Conservation (phyloP, 2,329 filamentous ascomycete genomes). For the Ceratocystis colombiana region DNA sequence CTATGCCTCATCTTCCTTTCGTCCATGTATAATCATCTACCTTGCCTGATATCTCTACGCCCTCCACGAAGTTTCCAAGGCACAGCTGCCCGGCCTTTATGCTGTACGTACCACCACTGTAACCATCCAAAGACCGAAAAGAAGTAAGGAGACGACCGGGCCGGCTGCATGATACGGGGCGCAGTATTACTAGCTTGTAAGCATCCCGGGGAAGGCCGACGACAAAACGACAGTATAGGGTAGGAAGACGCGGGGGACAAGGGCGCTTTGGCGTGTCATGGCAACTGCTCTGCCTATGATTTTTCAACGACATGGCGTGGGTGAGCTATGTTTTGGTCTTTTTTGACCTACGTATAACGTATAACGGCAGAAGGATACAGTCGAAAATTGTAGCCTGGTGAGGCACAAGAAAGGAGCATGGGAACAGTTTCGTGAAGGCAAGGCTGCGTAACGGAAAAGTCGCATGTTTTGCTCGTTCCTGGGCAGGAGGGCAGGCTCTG, state of each 20-base stretch:
- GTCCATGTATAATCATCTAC: neutral
- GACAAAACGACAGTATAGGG: neutral
- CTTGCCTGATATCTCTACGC: neutral
- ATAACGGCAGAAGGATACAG: too few relatives aligned
- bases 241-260: neutral
- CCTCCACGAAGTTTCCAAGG: neutral
- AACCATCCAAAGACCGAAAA: neutral
- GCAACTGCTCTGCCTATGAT: too few relatives aligned
- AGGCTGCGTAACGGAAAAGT: neutral
- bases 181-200: neutral
- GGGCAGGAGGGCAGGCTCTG: neutral
- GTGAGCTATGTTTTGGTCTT: neutral
- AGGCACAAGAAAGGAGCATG: neutral
- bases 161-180: neutral
- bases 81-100: neutral
- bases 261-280: too few relatives aligned
- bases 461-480: neutral
- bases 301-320: too few relatives aligned
- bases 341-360: too few relatives aligned
- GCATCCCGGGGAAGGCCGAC: neutral
- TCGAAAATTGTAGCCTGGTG: too few relatives aligned
- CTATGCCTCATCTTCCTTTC: neutral
- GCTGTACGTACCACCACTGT: neutral
- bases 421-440: neutral
- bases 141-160: neutral